A percentile compares a stretch with the other conserved stretches of the same genome.
phyloP scores from a whole-genome alignment of 768 basidiomycete genomes.

The Suillus sp. region DNA sequence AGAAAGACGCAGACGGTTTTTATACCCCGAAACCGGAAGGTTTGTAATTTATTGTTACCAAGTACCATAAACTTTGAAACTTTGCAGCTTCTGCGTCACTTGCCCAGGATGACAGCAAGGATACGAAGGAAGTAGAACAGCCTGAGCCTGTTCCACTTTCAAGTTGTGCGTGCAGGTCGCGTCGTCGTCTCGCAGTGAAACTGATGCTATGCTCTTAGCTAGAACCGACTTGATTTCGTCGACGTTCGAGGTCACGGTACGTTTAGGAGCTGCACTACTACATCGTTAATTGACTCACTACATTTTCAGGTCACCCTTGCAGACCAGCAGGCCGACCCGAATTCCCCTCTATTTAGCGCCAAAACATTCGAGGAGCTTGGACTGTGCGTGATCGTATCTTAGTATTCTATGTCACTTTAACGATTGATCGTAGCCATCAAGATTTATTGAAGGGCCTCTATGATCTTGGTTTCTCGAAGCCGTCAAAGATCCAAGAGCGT shows the following conservation, averaged over 20 bases:
- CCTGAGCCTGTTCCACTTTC: conserved; percentile 19
- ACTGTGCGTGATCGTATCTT: conserved; percentile 56
- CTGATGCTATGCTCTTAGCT: conserved; percentile 16
- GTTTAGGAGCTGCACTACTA: conserved; percentile 24
- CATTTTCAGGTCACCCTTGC: conserved; percentile 83
- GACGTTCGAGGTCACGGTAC: conserved; percentile 81
- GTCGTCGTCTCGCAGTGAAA: neutral
- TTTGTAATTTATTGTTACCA: conserved; percentile 24
- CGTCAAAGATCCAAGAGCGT: conserved; percentile 98
- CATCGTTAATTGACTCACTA: conserved; percentile 13
- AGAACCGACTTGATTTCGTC: conserved; percentile 70
- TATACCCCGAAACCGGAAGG: conserved; percentile 57
- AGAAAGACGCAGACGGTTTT: conserved; percentile 83
- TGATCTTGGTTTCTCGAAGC: conserved; percentile 94
- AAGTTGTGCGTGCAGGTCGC: conserved; percentile 20
- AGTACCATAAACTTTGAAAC: neutral
- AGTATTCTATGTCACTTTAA: neutral
- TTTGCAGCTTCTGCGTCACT: conserved; percentile 23
- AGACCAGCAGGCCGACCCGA: conserved; percentile 92
- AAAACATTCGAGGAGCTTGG: conserved; percentile 97
- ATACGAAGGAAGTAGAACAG: conserved; percentile 22
- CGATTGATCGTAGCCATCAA: conserved; percentile 53
- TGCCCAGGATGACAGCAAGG: conserved; percentile 33
- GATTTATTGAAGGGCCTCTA: conserved; percentile 94
- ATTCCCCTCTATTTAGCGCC: conserved; percentile 92